Base-by-base conservation (phyloP, 2,329 filamentous ascomycete species). In the Botrytis squamosa region DNA sequence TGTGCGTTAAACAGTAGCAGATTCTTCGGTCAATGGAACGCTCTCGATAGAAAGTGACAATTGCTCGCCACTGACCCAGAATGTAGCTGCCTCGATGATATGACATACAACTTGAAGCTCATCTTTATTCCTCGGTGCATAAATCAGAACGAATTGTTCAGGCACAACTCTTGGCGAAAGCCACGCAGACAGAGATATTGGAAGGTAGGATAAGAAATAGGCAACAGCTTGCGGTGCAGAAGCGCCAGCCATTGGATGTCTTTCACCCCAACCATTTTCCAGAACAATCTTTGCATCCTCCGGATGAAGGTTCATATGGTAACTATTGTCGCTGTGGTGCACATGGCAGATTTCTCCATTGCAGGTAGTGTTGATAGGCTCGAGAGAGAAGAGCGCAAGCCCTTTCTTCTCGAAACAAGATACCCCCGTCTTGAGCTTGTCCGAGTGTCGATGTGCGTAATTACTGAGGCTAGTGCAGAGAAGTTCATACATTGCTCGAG, bases 391-490 rank as follows among this genome's bases (percentile, higher is more conserved):
- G 0, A 97, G 86, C 0, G 91, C 93, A 9, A 93, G 87, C 60
- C 92, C 92, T 80, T 95, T 91, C 84, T 95, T 95, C 82, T 96
- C 93, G 77, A 96, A 90, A 80, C 92, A 95, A 1, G 91, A 93
- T 1, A 87, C 91, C 0, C 88, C 91, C 14, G 90, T 88, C 79
- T 85, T 87, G 73, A 92, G 85, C 25, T 82, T 82, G 1, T 83
- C 82, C 3, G 85, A 85, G 77, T 85, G 83, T n/a, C 78, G 78
- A 2, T 80, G 76, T 18, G 85, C 85, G 38, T 93, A 84, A 6
- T 81, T 81, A 72, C 86, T 82, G 67, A 94, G 85, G 3, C 86
- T 85, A 1, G 82, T 79, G 2, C 86, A 84, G 5, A 94, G 85
- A 22, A 84, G 81, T n/a, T 83, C 80, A 81, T 91, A 90, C 80